Evolutionary conservation across 1,139 yeast species (phyloP).

Genomic region (Yamadazyma buinensis): DNA sequence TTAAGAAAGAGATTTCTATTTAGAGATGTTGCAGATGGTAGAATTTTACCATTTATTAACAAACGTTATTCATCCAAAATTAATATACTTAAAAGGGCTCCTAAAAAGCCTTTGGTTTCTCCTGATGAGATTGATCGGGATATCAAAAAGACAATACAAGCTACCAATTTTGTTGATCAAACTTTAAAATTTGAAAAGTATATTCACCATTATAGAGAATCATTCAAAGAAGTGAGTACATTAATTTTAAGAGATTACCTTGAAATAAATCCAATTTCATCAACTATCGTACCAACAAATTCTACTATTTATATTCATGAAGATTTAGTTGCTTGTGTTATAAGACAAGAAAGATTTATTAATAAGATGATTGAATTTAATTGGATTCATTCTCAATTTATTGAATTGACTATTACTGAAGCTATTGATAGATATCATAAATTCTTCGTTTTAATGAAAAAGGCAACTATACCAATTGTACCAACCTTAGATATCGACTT

Average conservation of each 20-base stretch:
- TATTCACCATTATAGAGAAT: background rate
- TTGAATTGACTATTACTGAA: slow-evolving; percentile 18
- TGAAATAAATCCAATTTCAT: slow-evolving; percentile 7
- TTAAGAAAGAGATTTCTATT: slow-evolving; percentile 16
- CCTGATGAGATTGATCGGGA: background rate
- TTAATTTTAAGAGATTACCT: slow-evolving; percentile 9
- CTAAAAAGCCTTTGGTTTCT: background rate
- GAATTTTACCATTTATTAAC: background rate
- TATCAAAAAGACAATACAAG: background rate
- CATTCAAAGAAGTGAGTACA: no score
- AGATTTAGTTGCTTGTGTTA: slow-evolving; percentile 31
- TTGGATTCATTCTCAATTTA: slow-evolving; percentile 25
- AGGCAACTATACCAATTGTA: slow-evolving; percentile 17
- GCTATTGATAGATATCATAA: slow-evolving; percentile 22
- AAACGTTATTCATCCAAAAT: background rate
- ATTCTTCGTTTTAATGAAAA: slow-evolving; percentile 18
- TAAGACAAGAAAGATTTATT: slow-evolving; percentile 30
- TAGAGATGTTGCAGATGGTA: background rate
- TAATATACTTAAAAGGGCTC: background rate
- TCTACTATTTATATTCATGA: slow-evolving; percentile 8
- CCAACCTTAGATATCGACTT: slow-evolving; percentile 41
- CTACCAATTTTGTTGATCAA: no score
- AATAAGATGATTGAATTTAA: slow-evolving; percentile 27
- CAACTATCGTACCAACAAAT: slow-evolving; percentile 20
- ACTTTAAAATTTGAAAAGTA: no score